phyloP scores from a whole-genome alignment of 352 stramenopile species.

The Phytophthora pinifolia region DNA sequence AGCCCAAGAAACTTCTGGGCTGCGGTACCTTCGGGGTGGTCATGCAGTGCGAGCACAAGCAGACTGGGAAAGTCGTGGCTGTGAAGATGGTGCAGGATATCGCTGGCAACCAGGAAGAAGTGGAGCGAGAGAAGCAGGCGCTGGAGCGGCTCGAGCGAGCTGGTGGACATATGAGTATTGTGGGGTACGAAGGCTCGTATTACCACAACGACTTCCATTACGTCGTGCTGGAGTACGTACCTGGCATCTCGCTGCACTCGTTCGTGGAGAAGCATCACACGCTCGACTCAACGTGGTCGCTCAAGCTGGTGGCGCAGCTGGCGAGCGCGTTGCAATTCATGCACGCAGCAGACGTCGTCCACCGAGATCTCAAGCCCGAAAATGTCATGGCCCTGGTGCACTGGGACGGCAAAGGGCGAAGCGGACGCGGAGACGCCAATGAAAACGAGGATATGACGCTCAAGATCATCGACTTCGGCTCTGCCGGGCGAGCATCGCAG shows the following conservation, averaged over 20 bases:
- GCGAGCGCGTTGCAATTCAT: constrained; percentile 74
- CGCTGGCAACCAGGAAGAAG: constrained; percentile 49
- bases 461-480: constrained; percentile 91
- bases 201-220: constrained; percentile 81
- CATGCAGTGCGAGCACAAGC: constrained; percentile 77
- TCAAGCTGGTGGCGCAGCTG: constrained; percentile 63
- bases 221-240: constrained; percentile 77
- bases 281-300: constrained; percentile 42
- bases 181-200: constrained; percentile 66
- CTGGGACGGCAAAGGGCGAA: constrained; percentile 4
- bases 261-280: constrained; percentile 58
- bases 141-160: constrained; percentile 48
- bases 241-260: constrained; percentile 67
- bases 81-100: constrained; percentile 83
- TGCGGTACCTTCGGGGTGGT: constrained; percentile 81
- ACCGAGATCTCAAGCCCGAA: constrained; percentile 90
- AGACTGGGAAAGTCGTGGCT: constrained; percentile 54
- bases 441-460: constrained; percentile 42
- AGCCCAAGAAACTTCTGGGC: constrained; percentile 60
- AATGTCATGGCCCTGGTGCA: constrained; percentile 75
- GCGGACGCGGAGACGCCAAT: constrained; percentile 1
- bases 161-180: constrained; percentile 66
- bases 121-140: constrained; percentile 60
- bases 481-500: constrained; percentile 39
- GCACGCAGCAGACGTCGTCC: constrained; percentile 57